Evolutionary conservation across 176 grass and related monocot species (phyloP).

Genomic region (Carex scoparia): DNA sequence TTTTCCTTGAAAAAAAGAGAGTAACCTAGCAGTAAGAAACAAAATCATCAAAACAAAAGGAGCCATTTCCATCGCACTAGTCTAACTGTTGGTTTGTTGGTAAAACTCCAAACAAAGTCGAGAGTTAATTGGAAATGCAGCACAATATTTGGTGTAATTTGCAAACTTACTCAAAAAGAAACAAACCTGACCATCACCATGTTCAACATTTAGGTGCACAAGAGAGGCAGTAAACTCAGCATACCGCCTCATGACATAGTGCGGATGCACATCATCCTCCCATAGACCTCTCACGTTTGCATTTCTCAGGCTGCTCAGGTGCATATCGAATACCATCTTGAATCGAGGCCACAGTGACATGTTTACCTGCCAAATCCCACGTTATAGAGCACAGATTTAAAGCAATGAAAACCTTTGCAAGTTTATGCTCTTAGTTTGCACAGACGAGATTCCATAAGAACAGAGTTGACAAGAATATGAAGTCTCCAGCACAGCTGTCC

Average conservation of each 20-base stretch:
- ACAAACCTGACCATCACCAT: conserved; percentile 96
- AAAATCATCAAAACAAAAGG: conserved; percentile 12
- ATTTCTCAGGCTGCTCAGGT: conserved; percentile 85
- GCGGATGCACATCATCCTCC: conserved; percentile 96
- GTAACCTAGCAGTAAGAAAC: background rate
- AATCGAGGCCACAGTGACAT: conserved; percentile 90
- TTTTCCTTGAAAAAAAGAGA: background rate
- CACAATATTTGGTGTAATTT: background rate
- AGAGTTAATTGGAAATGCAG: background rate
- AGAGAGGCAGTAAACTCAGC: conserved; percentile 97
- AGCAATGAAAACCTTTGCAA: background rate
- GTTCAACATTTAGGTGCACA: conserved; percentile 89
- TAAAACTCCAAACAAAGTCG: conserved; percentile 14
- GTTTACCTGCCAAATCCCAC: conserved; percentile 57
- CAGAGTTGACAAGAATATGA: background rate
- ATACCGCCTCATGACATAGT: conserved; percentile 90
- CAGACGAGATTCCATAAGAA: background rate
- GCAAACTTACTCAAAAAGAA: background rate
- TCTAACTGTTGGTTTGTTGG: background rate
- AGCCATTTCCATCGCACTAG: background rate
- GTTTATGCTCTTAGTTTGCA: conserved; percentile 8
- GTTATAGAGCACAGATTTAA: background rate
- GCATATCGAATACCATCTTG: conserved; percentile 99
- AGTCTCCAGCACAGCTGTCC: background rate
- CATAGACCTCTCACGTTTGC: conserved; percentile 85